phyloP scores from a whole-genome alignment of 768 basidiomycete genomes.

The Podaxis sp. region DNA sequence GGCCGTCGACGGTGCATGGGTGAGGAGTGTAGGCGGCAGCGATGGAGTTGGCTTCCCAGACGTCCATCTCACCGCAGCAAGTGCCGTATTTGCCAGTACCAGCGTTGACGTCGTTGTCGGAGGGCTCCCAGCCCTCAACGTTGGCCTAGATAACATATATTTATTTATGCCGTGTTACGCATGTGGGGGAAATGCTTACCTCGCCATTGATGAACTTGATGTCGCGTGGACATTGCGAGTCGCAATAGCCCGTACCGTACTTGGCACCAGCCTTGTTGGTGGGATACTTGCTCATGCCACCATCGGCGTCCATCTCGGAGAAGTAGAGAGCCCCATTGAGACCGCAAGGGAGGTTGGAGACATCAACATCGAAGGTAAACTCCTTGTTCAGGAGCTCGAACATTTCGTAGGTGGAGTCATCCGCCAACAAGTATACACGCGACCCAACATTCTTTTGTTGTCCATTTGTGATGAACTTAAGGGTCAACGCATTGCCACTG shows the following conservation, averaged over 20 bases:
- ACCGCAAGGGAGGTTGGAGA: slow-evolving; percentile 21
- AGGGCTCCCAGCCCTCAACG: slow-evolving; percentile 19
- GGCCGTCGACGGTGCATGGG: slow-evolving; percentile 20
- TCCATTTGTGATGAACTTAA: slow-evolving; percentile 34
- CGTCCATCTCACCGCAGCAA: slow-evolving; percentile 25
- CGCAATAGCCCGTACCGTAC: slow-evolving; percentile 24
- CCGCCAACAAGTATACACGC: slow-evolving; percentile 21
- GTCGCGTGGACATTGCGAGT: slow-evolving; percentile 22
- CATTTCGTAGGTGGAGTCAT: slow-evolving; percentile 20
- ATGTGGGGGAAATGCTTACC: slow-evolving; percentile 4
- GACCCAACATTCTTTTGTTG: slow-evolving; percentile 20
- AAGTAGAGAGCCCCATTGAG: slow-evolving; percentile 23
- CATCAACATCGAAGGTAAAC: slow-evolving; percentile 23
- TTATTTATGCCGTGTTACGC: neutral
- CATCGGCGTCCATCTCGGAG: slow-evolving; percentile 21
- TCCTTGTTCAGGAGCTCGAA: slow-evolving; percentile 24
- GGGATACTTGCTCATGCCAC: slow-evolving; percentile 17
- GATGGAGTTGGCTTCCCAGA: slow-evolving; percentile 25
- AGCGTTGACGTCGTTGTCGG: slow-evolving; percentile 19
- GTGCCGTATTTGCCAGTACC: slow-evolving; percentile 20
- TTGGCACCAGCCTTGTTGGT: slow-evolving; percentile 23
- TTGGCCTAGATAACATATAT: slow-evolving; percentile 15
- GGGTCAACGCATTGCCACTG: slow-evolving; percentile 33
- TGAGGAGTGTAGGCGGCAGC: slow-evolving; percentile 23
- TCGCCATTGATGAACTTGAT: slow-evolving; percentile 22